Evolutionary conservation across 2,329 filamentous ascomycete genomes (phyloP).

Genomic region (Diaporthe longicolla): DNA sequence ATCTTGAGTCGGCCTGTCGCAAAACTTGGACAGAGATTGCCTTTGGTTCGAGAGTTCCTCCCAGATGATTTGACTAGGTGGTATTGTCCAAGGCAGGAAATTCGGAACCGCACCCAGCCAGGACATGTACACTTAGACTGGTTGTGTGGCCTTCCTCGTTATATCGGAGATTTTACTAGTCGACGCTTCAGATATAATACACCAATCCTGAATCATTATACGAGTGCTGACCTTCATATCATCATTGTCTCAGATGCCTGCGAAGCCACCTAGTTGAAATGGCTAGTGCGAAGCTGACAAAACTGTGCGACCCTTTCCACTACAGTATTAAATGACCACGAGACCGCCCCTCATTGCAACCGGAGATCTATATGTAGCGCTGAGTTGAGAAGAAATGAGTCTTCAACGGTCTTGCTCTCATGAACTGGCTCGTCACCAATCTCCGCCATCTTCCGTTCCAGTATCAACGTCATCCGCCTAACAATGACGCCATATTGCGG

Average conservation of each 20-base stretch:
- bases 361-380: neutral
- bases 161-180: neutral
- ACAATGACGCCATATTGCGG: constrained; percentile 55
- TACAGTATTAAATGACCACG: neutral
- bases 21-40: neutral
- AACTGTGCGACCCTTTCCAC: neutral
- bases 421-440: constrained; percentile 63
- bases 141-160: neutral
- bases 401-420: constrained; percentile 28
- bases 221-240: too few species aligned
- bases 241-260: neutral
- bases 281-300: neutral
- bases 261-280: neutral
- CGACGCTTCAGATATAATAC: neutral
- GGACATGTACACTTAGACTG: neutral
- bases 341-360: neutral
- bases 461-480: constrained; percentile 55
- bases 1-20: neutral
- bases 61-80: too few species aligned
- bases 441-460: constrained; percentile 65
- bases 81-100: neutral
- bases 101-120: too few species aligned
- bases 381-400: constrained; percentile 18
- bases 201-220: neutral
- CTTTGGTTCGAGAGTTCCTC: neutral